Conservation (phyloP, 129 eudicot species). For the Pulicaria dysenterica region DNA sequence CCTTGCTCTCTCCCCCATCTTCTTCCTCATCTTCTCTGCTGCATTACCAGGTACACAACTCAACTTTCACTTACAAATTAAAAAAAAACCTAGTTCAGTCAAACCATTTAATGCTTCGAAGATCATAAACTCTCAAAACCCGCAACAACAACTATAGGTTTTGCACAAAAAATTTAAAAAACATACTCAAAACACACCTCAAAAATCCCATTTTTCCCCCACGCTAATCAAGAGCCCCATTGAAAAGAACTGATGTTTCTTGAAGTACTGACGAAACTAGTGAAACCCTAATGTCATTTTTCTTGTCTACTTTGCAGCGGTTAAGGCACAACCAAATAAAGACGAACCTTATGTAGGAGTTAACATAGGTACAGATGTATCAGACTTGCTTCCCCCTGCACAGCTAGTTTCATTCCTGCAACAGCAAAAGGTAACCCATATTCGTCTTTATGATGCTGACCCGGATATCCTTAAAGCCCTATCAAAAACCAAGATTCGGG, state of each 20-base stretch:
- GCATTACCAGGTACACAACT: slow-evolving; percentile 47
- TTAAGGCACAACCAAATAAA: slow-evolving; percentile 48
- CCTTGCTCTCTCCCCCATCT: slow-evolving; percentile 32
- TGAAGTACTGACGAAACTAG: not conserved
- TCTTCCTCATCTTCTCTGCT: slow-evolving; percentile 42
- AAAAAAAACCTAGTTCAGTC: slow-evolving; percentile 12
- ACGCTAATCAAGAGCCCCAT: slow-evolving; percentile 12
- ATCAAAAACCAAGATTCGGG: slow-evolving; percentile 77
- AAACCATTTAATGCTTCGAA: slow-evolving; percentile 18
- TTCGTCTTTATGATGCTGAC: slow-evolving; percentile 83
- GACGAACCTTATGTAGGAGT: slow-evolving; percentile 91
- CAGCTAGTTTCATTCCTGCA: slow-evolving; percentile 69
- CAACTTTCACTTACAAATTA: not conserved
- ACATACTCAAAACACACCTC: slow-evolving; percentile 23
- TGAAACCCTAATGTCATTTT: slow-evolving; percentile 24
- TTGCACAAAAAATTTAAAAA: not conserved
- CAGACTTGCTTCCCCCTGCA: slow-evolving; percentile 62
- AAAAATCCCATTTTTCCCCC: not conserved
- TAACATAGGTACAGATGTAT: slow-evolving; percentile 89
- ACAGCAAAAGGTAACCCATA: slow-evolving; percentile 74
- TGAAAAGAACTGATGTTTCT: slow-evolving; percentile 13
- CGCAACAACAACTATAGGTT: not conserved
- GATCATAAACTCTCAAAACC: not conserved
- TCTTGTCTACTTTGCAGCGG: slow-evolving; percentile 43
- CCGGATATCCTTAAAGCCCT: slow-evolving; percentile 79